phyloP scores from a whole-genome alignment of 768 basidiomycete genomes.

The Boletellus ananas region DNA sequence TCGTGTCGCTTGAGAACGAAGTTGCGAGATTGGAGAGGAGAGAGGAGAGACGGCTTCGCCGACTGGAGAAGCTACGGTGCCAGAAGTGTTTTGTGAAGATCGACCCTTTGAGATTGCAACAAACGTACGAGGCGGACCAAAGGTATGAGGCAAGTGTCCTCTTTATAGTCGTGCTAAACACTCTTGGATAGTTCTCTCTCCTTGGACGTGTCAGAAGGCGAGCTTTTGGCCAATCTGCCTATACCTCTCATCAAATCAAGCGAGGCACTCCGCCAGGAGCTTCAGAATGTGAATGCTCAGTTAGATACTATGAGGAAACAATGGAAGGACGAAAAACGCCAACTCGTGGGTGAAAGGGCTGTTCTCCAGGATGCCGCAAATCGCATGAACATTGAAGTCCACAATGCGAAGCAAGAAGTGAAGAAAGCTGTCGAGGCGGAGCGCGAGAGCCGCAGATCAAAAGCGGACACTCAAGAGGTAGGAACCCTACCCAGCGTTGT shows the following conservation, averaged over 20 bases:
- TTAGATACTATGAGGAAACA: constrained; percentile 60
- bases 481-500: constrained; percentile 9
- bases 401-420: constrained; percentile 53
- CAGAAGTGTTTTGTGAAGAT: constrained; percentile 65
- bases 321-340: constrained; percentile 66
- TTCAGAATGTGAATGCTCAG: constrained; percentile 60
- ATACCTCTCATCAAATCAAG: constrained; percentile 66
- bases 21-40: constrained; percentile 58
- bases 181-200: constrained; percentile 39
- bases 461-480: constrained; percentile 54
- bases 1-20: constrained; percentile 61
- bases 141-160: constrained; percentile 41
- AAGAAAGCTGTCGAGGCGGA: constrained; percentile 52
- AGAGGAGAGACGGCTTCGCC: constrained; percentile 64
- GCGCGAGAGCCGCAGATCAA: constrained; percentile 45
- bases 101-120: constrained; percentile 43
- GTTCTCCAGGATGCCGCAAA: constrained; percentile 68
- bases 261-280: constrained; percentile 57
- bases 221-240: constrained; percentile 54
- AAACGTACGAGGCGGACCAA: constrained; percentile 48
- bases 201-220: constrained; percentile 45
- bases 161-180: constrained; percentile 6
- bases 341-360: constrained; percentile 66
- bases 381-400: constrained; percentile 60
- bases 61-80: constrained; percentile 61